These are phyloP conservation scores for Aspergillus quadricinctus DNA, from an alignment of 2,329 filamentous ascomycete species.

Conservation along the genomic window DNA sequence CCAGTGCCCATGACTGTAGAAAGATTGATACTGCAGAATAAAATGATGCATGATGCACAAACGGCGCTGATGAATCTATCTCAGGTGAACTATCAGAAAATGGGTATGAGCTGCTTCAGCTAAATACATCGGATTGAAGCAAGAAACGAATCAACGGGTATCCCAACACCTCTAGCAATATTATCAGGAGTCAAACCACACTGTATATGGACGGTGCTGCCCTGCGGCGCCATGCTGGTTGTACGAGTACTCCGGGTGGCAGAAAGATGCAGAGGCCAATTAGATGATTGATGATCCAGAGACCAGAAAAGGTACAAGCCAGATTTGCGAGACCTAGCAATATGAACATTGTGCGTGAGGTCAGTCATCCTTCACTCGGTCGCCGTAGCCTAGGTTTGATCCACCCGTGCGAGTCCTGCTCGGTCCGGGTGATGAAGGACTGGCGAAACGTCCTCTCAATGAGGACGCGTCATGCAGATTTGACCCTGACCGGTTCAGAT, in stretches of 20 bases:
- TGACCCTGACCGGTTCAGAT: conserved; percentile 13
- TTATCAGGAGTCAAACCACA: neutral
- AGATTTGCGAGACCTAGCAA: neutral
- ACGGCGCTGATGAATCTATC: neutral
- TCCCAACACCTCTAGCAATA: neutral
- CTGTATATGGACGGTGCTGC: neutral
- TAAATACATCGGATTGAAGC: neutral
- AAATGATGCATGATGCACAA: neutral
- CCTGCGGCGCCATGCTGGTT: neutral
- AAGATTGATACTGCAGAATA: neutral
- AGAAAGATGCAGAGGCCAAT: neutral
- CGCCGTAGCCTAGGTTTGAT: conserved; percentile 12
- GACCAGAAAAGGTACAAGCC: neutral
- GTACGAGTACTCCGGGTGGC: neutral
- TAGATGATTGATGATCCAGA: neutral
- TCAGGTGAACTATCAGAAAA: neutral
- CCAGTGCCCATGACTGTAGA: neutral
- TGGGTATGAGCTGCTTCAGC: neutral
- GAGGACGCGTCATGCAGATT: conserved; percentile 16
- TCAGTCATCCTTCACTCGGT: conserved; percentile 30
- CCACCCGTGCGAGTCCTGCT: conserved; percentile 33
- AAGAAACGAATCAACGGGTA: neutral
- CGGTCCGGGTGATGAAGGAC: conserved; percentile 24
- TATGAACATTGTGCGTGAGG: neutral
- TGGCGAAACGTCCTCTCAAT: conserved; percentile 22